Evolutionary conservation across 495 filamentous ascomycete genomes (phyloP).

Genomic region (Pseudomonodictys pantanalensis): DNA sequence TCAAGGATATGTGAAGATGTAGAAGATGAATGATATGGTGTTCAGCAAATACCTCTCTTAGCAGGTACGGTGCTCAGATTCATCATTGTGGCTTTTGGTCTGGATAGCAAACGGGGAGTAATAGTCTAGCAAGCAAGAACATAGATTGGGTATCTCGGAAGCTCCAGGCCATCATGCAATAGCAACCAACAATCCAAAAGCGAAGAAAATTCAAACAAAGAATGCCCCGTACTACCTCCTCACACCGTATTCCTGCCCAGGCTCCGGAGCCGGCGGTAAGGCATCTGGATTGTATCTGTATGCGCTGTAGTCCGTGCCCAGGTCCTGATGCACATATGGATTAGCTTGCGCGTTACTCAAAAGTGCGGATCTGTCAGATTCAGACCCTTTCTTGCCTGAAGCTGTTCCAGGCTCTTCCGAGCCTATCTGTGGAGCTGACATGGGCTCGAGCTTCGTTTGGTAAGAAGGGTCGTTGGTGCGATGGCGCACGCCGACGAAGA

Average conservation of each 20-base stretch:
- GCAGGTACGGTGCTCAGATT: too few relatives aligned
- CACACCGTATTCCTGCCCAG: slow-evolving; percentile 27
- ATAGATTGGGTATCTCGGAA: too few relatives aligned
- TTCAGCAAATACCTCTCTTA: too few relatives aligned
- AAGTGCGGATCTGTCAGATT: slow-evolving; percentile 22
- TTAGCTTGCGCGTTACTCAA: slow-evolving; percentile 28
- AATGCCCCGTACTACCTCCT: too few relatives aligned
- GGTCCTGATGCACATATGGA: slow-evolving; percentile 20
- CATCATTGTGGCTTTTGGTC: too few relatives aligned
- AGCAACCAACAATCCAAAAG: too few relatives aligned
- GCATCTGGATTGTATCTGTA: slow-evolving; percentile 12
- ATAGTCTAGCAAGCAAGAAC: too few relatives aligned
- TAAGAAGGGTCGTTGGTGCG: slow-evolving; percentile 55
- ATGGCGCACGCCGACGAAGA: slow-evolving; percentile 67
- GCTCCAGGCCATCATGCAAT: too few relatives aligned
- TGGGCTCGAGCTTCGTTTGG: slow-evolving; percentile 20
- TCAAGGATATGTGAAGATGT: too few relatives aligned
- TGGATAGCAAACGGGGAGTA: too few relatives aligned
- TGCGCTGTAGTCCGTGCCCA: background rate
- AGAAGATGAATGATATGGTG: too few relatives aligned
- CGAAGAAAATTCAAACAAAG: too few relatives aligned
- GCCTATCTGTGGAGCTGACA: slow-evolving; percentile 3
- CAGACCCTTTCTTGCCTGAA: slow-evolving; percentile 19
- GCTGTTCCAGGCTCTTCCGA: background rate
- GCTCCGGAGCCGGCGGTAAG: slow-evolving; percentile 18